Evolutionary conservation across 139 green algal genomes (phyloP).

Genomic region (Chlorella ohadii): DNA sequence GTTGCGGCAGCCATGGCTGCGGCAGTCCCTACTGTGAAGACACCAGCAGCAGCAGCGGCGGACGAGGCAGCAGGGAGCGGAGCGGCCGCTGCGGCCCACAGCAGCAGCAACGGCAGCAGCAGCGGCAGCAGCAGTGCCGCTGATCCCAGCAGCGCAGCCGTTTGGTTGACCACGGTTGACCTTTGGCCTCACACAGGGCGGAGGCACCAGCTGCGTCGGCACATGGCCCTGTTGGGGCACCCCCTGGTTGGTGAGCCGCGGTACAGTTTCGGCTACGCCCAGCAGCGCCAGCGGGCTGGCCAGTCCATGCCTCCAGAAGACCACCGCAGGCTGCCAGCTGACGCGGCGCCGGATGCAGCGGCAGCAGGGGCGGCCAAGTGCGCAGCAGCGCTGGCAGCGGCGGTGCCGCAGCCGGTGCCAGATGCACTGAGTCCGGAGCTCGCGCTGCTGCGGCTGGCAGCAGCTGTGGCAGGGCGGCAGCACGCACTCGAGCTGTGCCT

Average conservation of each 20-base stretch:
- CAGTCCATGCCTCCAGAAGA: neutral
- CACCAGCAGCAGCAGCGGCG: neutral
- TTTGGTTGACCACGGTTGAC: slow-evolving; percentile 58
- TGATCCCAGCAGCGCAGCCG: slow-evolving; percentile 1
- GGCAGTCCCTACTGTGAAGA: neutral
- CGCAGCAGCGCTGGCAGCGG: neutral
- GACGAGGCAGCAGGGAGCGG: neutral
- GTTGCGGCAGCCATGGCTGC: neutral
- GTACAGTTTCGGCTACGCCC: slow-evolving; percentile 51
- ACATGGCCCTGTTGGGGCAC: slow-evolving; percentile 72
- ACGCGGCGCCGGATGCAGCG: neutral
- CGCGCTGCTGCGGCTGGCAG: neutral
- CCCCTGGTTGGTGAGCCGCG: slow-evolving; percentile 67
- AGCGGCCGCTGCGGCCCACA: neutral
- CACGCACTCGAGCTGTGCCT: slow-evolving; percentile 24
- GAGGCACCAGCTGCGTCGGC: slow-evolving; percentile 79
- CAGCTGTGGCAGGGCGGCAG: neutral
- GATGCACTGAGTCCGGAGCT: neutral
- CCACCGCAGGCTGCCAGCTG: neutral
- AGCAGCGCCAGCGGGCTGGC: neutral
- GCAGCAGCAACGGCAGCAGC: neutral
- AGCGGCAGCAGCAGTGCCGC: neutral
- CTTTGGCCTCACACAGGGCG: slow-evolving; percentile 74
- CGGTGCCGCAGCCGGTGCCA: neutral
- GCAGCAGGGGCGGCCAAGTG: neutral